Conservation (phyloP, 2,329 filamentous ascomycete genomes). For the Xylaria sp. region DNA sequence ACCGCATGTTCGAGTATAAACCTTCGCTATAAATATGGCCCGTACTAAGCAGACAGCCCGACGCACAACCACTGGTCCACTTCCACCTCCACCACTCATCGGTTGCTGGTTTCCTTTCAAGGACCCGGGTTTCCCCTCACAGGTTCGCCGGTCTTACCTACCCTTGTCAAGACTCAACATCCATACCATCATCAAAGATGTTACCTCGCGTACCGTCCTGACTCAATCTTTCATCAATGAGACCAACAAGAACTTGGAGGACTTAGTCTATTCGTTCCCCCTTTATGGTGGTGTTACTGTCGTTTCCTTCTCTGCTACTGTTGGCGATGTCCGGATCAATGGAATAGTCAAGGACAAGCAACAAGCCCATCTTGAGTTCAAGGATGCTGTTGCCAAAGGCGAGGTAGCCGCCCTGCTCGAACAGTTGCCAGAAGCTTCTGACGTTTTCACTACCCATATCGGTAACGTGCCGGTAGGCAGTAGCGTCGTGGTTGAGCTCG, state of each 20-base stretch:
- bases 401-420: slow-evolving; percentile 25
- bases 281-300: slow-evolving; percentile 27
- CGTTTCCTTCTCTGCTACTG: slow-evolving; percentile 28
- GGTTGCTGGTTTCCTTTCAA: slow-evolving; percentile 8
- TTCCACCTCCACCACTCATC: slow-evolving; percentile 1
- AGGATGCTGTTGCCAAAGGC: slow-evolving; percentile 17
- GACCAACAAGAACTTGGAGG: slow-evolving; percentile 11
- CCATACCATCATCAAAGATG: slow-evolving; percentile 32
- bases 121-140: not conserved
- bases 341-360: slow-evolving; percentile 32
- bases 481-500: slow-evolving; percentile 25
- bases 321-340: slow-evolving; percentile 17
- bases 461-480: slow-evolving; percentile 28
- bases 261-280: slow-evolving; percentile 34
- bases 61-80: not conserved
- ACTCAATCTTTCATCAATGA: slow-evolving; percentile 29
- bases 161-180: slow-evolving; percentile 9
- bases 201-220: slow-evolving; percentile 27
- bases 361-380: slow-evolving; percentile 25
- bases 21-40: slow-evolving; percentile 1
- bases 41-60: slow-evolving; percentile 16
- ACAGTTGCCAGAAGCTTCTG: slow-evolving; percentile 31
- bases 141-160: slow-evolving; percentile 23
- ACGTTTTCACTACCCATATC: slow-evolving; percentile 30
- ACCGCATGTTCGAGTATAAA: too few relatives aligned